Base-by-base conservation (phyloP, 805 yeast species). In the Kodamaea fukazawae region DNA sequence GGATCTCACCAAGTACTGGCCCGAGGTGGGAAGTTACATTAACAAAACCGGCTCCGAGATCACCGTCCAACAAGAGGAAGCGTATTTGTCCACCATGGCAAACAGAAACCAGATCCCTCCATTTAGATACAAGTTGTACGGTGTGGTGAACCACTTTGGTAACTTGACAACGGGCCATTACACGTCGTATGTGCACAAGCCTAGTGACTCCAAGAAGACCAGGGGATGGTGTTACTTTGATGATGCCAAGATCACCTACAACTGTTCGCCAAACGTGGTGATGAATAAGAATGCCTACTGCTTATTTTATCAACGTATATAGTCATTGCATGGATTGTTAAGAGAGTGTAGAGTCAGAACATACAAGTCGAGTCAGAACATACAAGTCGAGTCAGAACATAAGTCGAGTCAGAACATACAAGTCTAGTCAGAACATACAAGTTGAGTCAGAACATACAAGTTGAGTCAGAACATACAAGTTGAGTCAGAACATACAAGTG, bases 81-180 rank as follows among this genome's bases (percentile, higher is more conserved):
- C 64, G 38, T 58, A 73, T 23, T 59, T 76, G 20, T 61, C 73
- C 4, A 65, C 75, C 9, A 72, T 86, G 15, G 83, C 87, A 0
- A 46, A 58, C 1, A 65, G 95, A 44, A 88, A 86, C 14, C 96
- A 89, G 62, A 56, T 58, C 0, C 82, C 95, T 0, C 96, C 96
- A 2, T 90, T 88, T 62, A 67, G 73, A 18, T 90, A 89, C 58
- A 76, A 76, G 45, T 60, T 90, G 15, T 83, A 77, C 53, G 96
- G 86, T 0, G 96, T 89, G 1, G 87, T 87, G 11, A 81, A 86
- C 48, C 97, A 90, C 60, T 79, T 65, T 45, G 97, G 97, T 9
- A 80, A 84, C 29, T 68, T 90, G 28, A 76, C 81, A 30, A 85
- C 90, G 7, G 97, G 97, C 0, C 97, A 90, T 60, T 90, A 90